Conservation (phyloP, 2,329 filamentous ascomycete species). For the Arthrinium phaeospermum region DNA sequence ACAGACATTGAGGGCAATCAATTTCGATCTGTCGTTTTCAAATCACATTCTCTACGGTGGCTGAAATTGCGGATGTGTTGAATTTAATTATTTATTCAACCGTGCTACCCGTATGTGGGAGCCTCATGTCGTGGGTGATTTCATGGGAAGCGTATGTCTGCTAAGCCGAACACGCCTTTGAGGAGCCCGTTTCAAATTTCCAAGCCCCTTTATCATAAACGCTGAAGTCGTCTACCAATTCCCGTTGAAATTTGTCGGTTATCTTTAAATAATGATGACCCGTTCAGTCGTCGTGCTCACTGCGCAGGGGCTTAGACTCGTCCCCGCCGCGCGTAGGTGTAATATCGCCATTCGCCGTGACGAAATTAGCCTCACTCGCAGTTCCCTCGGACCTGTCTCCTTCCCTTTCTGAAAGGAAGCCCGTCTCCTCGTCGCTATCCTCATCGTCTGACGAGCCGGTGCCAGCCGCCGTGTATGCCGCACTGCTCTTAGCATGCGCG, state of each 20-base stretch:
- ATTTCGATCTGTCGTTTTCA: background rate
- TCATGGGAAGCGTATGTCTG: background rate
- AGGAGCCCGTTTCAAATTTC: background rate
- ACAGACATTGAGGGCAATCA: too few relatives aligned
- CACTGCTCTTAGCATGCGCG: constrained; percentile 48
- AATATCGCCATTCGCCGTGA: constrained; percentile 48
- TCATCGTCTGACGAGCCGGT: constrained; percentile 40
- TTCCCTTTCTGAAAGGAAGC: constrained; percentile 45
- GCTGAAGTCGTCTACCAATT: background rate
- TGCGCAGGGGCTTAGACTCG: constrained; percentile 31
- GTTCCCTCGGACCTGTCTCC: constrained; percentile 40
- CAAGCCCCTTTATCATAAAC: background rate
- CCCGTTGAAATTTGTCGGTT: background rate
- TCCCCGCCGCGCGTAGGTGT: constrained; percentile 33
- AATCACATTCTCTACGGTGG: background rate
- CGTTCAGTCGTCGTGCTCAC: constrained; percentile 24
- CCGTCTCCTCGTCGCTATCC: constrained; percentile 53
- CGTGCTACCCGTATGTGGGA: background rate
- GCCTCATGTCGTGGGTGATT: background rate
- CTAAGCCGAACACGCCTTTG: background rate
- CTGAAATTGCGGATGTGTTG: background rate
- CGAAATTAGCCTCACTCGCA: constrained; percentile 44
- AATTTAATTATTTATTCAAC: background rate
- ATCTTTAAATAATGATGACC: background rate
- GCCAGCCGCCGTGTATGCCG: constrained; percentile 35